phyloP scores from a whole-genome alignment of 306 rosid genomes.

The Hippophae rhamnoides region DNA sequence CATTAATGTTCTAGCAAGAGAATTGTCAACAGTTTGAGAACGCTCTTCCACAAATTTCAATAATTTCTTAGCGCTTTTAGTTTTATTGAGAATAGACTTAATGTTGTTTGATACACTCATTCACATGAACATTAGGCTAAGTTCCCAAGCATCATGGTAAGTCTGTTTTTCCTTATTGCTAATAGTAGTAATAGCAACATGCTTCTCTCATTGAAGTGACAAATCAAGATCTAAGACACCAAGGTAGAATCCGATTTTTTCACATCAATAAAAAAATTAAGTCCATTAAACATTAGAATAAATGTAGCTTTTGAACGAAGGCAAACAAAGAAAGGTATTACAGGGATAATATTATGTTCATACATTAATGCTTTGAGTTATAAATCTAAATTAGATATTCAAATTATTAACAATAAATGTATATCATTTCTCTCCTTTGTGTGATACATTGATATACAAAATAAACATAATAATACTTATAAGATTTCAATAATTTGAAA shows the following conservation, averaged over 20 bases:
- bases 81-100: neutral
- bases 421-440: neutral
- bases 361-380: neutral
- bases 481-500: too few relatives aligned
- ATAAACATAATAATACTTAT: neutral
- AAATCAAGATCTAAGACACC: slow-evolving; percentile 12
- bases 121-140: slow-evolving; percentile 12
- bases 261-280: neutral
- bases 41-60: slow-evolving; percentile 1
- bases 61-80: neutral
- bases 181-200: neutral
- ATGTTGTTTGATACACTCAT: neutral
- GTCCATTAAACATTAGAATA: neutral
- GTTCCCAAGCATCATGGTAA: neutral
- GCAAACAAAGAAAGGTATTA: neutral
- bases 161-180: neutral
- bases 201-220: neutral
- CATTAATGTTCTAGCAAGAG: slow-evolving; percentile 1
- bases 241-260: slow-evolving; percentile 10
- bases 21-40: neutral
- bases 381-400: neutral
- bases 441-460: neutral
- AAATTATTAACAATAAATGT: neutral
- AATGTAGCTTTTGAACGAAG: slow-evolving; percentile 1
- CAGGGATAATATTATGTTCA: neutral